phyloP scores from a whole-genome alignment of 805 yeast species.

The Brettanomyces sp. region DNA sequence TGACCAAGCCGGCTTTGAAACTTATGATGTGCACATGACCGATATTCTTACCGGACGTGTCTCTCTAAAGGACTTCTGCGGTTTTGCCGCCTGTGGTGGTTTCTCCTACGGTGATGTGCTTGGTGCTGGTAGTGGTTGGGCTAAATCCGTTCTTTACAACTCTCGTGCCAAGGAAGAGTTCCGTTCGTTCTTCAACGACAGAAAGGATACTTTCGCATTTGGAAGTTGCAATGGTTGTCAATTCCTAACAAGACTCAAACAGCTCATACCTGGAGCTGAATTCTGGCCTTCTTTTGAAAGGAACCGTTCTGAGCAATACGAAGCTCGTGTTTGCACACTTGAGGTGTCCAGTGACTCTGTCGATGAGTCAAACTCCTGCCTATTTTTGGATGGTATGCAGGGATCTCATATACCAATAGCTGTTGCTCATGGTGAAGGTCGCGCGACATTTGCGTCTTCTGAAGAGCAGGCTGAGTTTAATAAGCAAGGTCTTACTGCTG shows the following conservation, averaged over 20 bases:
- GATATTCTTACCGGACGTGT: constrained; percentile 73
- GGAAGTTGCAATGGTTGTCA: constrained; percentile 99
- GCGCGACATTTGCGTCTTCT: constrained; percentile 56
- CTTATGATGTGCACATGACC: constrained; percentile 95
- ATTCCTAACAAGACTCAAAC: constrained; percentile 79
- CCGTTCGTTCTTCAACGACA: constrained; percentile 68
- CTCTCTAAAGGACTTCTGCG: constrained; percentile 70
- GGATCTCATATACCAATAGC: constrained; percentile 95
- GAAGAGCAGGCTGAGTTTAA: constrained; percentile 41
- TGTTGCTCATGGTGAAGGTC: constrained; percentile 98
- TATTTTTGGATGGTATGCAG: constrained; percentile 82
- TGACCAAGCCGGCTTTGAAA: constrained; percentile 87
- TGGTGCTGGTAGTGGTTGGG: constrained; percentile 99
- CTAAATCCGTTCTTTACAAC: constrained; percentile 86
- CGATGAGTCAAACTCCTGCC: constrained; percentile 33
- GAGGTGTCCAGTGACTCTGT: constrained; percentile 50
- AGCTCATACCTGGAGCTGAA: constrained; percentile 85
- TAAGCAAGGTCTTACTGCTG: constrained; percentile 45
- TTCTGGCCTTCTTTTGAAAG: constrained; percentile 95
- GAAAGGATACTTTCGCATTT: constrained; percentile 89
- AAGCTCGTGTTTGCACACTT: constrained; percentile 87
- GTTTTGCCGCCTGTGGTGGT: constrained; percentile 98
- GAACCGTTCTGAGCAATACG: constrained; percentile 89
- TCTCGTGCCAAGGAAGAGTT: constrained; percentile 70
- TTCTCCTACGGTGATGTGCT: constrained; percentile 97